Percentiles rank a stretch among this genome's conserved stretches.
phyloP scores from a whole-genome alignment of 1,284 basidiomycete genomes.

The Sanghuangporus weigelae region DNA sequence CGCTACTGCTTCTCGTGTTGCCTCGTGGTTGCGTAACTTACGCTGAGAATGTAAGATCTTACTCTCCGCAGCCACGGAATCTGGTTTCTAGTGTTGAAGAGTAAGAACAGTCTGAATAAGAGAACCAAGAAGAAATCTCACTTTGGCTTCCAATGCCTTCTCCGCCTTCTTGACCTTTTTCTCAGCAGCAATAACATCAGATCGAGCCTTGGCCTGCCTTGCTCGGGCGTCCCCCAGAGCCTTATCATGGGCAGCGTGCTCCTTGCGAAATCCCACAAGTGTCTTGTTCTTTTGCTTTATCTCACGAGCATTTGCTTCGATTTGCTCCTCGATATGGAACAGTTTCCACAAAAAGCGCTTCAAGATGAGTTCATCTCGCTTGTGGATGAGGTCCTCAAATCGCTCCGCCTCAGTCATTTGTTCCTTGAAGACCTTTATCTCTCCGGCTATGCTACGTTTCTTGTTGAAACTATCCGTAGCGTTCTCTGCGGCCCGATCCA shows the following conservation, averaged over 20 bases:
- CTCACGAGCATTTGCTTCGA: slow-evolving; percentile 63
- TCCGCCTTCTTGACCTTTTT: slow-evolving; percentile 77
- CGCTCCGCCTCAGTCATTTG: slow-evolving; percentile 92
- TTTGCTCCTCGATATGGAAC: slow-evolving; percentile 83
- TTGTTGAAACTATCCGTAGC: slow-evolving; percentile 94
- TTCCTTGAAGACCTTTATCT: slow-evolving; percentile 97
- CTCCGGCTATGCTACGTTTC: slow-evolving; percentile 87
- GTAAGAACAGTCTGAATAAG: background rate
- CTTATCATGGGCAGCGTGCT: slow-evolving; percentile 66
- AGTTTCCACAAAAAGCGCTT: slow-evolving; percentile 86
- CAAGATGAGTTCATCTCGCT: slow-evolving; percentile 75
- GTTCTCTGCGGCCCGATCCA: slow-evolving; percentile 88
- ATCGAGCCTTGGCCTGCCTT: slow-evolving; percentile 76
- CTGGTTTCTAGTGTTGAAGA: slow-evolving; percentile 58
- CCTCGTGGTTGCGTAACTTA: slow-evolving; percentile 69
- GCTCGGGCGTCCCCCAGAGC: slow-evolving; percentile 71
- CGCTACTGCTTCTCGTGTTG: slow-evolving; percentile 58
- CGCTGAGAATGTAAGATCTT: slow-evolving; percentile 83
- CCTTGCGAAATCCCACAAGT: slow-evolving; percentile 59
- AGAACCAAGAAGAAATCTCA: slow-evolving; percentile 26
- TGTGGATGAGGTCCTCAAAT: slow-evolving; percentile 75
- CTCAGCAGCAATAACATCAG: slow-evolving; percentile 70
- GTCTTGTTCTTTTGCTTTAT: slow-evolving; percentile 72
- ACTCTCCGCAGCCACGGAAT: slow-evolving; percentile 75
- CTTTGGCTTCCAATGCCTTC: slow-evolving; percentile 80